Evolutionary conservation across 1,284 basidiomycete genomes (phyloP).

Genomic region (Schizophyllum commune): DNA sequence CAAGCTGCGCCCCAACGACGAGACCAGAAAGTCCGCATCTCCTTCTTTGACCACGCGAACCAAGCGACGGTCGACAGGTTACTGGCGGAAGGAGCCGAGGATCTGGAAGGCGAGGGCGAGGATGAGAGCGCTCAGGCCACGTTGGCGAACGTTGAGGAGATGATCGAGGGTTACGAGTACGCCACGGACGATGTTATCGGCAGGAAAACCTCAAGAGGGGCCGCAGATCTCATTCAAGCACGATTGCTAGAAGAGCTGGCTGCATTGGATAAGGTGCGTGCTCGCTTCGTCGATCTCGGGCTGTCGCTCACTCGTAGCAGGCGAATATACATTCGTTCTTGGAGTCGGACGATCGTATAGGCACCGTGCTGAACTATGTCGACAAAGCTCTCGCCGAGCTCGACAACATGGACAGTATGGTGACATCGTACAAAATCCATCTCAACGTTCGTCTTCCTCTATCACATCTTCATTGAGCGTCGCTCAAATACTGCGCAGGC

Average conservation of each 20-base stretch:
- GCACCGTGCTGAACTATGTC: constrained; percentile 80
- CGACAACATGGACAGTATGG: constrained; percentile 78
- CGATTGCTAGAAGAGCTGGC: constrained; percentile 80
- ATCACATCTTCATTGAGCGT: not conserved
- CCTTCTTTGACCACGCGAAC: constrained; percentile 73
- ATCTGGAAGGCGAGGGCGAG: constrained; percentile 42
- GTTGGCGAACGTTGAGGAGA: constrained; percentile 90
- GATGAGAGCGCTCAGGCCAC: constrained; percentile 75
- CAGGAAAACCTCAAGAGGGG: constrained; percentile 55
- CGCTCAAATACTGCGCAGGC: constrained; percentile 42
- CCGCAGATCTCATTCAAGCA: constrained; percentile 84
- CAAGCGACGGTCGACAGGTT: constrained; percentile 70
- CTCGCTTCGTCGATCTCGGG: constrained; percentile 1
- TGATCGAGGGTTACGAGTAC: constrained; percentile 99
- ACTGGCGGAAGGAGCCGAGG: constrained; percentile 45
- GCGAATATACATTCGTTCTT: constrained; percentile 97
- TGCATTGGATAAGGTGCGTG: constrained; percentile 82
- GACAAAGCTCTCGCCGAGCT: constrained; percentile 83
- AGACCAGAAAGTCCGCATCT: constrained; percentile 65
- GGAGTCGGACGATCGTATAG: constrained; percentile 85
- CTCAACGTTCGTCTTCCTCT: constrained; percentile 59
- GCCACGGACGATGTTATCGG: constrained; percentile 64
- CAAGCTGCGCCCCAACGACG: constrained; percentile 23
- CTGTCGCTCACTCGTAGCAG: constrained; percentile 30
- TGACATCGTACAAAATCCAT: constrained; percentile 91